These are phyloP conservation scores for Candida nemodendra DNA, from an alignment of 805 yeast genomes.

Conservation along the genomic window DNA sequence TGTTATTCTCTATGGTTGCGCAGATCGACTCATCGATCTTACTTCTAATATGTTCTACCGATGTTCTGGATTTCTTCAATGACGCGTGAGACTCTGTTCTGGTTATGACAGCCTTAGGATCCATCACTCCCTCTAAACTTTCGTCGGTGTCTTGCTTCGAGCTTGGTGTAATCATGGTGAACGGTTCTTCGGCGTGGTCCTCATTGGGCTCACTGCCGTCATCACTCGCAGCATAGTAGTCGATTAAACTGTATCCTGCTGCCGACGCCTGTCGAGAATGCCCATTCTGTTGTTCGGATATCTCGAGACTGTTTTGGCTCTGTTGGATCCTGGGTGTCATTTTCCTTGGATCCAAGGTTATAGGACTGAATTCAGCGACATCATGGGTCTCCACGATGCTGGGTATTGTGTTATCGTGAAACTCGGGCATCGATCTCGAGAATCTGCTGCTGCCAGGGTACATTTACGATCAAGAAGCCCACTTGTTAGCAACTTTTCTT, in stretches of 20 bases:
- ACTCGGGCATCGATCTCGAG: slow-evolving; percentile 10
- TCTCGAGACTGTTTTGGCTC: slow-evolving; percentile 1
- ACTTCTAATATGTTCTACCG: slow-evolving; percentile 22
- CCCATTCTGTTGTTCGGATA: not conserved
- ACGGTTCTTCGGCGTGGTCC: slow-evolving; percentile 14
- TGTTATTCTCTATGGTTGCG: not conserved
- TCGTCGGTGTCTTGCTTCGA: not conserved
- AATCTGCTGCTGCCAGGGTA: no score
- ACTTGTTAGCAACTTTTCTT: no score
- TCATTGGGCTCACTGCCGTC: slow-evolving; percentile 4
- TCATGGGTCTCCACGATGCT: no score
- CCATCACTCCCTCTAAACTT: not conserved
- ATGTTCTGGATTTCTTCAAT: slow-evolving; percentile 23
- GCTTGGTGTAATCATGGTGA: slow-evolving; percentile 12
- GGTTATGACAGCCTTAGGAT: slow-evolving; percentile 15
- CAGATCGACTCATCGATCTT: slow-evolving; percentile 23
- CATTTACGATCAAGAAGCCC: no score
- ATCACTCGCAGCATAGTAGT: slow-evolving; percentile 16
- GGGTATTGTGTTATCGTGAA: no score
- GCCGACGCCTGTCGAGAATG: slow-evolving; percentile 19
- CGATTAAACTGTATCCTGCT: slow-evolving; percentile 21
- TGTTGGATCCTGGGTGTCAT: not conserved
- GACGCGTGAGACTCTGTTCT: slow-evolving; percentile 25
- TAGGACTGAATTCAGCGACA: slow-evolving; percentile 1
- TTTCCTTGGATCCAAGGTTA: no score